Evolutionary conservation across 306 rosid genomes (phyloP).

Genomic region (Cucurbita ficifolia): DNA sequence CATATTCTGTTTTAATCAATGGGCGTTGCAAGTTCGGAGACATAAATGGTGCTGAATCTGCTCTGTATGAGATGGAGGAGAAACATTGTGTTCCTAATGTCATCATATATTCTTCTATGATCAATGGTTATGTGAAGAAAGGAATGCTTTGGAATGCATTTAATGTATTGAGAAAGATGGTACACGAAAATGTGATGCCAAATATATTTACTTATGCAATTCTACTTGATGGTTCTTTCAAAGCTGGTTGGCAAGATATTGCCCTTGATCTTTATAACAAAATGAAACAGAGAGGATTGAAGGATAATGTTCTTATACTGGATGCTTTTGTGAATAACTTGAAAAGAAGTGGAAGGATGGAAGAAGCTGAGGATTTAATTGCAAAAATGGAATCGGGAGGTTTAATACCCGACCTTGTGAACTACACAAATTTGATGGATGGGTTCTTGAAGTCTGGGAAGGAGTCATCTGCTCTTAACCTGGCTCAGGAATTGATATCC

Average conservation of each 20-base stretch:
- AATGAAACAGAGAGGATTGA: conserved; percentile 50
- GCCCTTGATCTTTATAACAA: conserved; percentile 54
- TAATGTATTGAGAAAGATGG: conserved; percentile 43
- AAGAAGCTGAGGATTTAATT: conserved; percentile 43
- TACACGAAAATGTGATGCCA: conserved; percentile 35
- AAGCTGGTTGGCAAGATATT: conserved; percentile 43
- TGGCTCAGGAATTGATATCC: conserved; percentile 65
- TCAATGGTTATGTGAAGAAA: conserved; percentile 61
- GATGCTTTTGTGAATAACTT: conserved; percentile 65
- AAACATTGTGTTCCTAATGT: conserved; percentile 41
- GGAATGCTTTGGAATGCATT: conserved; percentile 63
- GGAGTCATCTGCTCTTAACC: conserved; percentile 42
- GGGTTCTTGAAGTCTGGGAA: conserved; percentile 58
- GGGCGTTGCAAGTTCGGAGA: conserved; percentile 70
- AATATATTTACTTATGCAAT: conserved; percentile 54
- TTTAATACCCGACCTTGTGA: conserved; percentile 51
- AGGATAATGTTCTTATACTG: conserved; percentile 41
- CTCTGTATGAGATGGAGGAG: conserved; percentile 49
- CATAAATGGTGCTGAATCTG: conserved; percentile 38
- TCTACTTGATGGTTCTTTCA: conserved; percentile 47
- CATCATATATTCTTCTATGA: conserved; percentile 57
- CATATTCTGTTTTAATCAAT: conserved; percentile 51
- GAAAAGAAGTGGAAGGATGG: conserved; percentile 56
- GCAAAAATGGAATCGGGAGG: conserved; percentile 46
- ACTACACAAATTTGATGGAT: conserved; percentile 70